Conservation (phyloP, 1,139 yeast genomes). For the Taphrina sp. region DNA sequence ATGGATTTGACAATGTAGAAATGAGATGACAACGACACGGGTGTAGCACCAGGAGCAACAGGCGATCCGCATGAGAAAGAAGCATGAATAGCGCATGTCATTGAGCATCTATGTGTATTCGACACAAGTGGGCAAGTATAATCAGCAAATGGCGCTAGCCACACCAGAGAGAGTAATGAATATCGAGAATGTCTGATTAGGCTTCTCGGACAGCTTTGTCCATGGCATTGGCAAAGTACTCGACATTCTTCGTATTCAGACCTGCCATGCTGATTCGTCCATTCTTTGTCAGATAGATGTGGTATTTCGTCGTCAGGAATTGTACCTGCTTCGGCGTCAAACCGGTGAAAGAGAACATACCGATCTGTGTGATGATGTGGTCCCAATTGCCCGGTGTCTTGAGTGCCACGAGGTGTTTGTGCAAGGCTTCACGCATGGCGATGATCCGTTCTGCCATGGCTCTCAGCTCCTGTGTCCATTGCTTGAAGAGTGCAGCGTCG, state of each 20-base stretch:
- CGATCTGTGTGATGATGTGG: conserved; percentile 82
- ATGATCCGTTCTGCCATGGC: conserved; percentile 75
- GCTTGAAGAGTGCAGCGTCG: conserved; percentile 58
- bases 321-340: conserved; percentile 74
- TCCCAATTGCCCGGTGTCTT: conserved; percentile 72
- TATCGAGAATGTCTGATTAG: no score
- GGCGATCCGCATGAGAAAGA: no score
- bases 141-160: no score
- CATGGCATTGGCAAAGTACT: conserved; percentile 74
- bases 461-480: conserved; percentile 78
- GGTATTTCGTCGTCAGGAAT: conserved; percentile 72
- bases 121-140: no score
- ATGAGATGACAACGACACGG: no score
- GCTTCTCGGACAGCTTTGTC: conserved; percentile 66
- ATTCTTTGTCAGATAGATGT: conserved; percentile 56
- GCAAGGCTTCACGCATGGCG: conserved; percentile 58
- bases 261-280: conserved; percentile 96
- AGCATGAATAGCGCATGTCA: no score
- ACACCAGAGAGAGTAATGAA: no score
- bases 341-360: conserved; percentile 97
- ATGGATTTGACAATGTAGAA: not conserved
- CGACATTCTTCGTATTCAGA: conserved; percentile 73
- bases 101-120: no score
- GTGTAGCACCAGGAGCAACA: no score
- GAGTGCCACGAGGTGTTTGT: conserved; percentile 54